Evolutionary conservation across 2,329 filamentous ascomycete genomes (phyloP), one percentile per base, ranked within the genome.

Genomic region (Exophiala oligosperma): DNA sequence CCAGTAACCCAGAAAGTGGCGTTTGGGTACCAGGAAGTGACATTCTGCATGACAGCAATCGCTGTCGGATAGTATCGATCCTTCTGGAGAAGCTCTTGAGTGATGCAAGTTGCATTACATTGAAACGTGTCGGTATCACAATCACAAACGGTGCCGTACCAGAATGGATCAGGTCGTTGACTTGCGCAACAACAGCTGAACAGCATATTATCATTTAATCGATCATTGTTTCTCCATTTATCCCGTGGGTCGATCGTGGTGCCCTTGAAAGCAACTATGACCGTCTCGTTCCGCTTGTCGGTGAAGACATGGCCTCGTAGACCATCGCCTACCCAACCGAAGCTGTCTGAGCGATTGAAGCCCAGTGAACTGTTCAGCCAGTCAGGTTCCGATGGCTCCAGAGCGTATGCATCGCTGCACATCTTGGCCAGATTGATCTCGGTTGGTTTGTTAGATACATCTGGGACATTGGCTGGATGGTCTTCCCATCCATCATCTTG

Each of bases 361-460:
- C 57, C 59, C 3, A 59, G 35, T 8, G 56, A 57, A 11, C 53
- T 55, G 46, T 66, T 66, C 7, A 64, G 58, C 62, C 62, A 64
- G 29, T 54, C 57, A 2, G 62, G 64, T 41, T 55, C 49, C 8
- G 49, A 53, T 2, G 64, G 62, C 21, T 49, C 60, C 14, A 60
- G 41, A 2, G 61, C 32, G 41, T 66, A 66, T 4, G 62, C 60
- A 40, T 66, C 60, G 40, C 41, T 58, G 23, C 54, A 57, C 62
- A 66, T 63, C 49, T 61, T 63, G 41, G 64, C 64, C 21, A 66
- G 57, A 38, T 63, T 64, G 29, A 64, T 52, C 4, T 64, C 55
- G 3, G 64, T 66, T 14, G 69, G 68, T 28, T 57, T 52, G 28
- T 60, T 47, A 8, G 60, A 64, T n/a, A 71, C 68, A 46, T 64